A percentile compares a stretch with the other conserved stretches of the same genome.
Conservation (phyloP, 2,329 filamentous ascomycete species). For the Aspergillus novofumigatus region DNA sequence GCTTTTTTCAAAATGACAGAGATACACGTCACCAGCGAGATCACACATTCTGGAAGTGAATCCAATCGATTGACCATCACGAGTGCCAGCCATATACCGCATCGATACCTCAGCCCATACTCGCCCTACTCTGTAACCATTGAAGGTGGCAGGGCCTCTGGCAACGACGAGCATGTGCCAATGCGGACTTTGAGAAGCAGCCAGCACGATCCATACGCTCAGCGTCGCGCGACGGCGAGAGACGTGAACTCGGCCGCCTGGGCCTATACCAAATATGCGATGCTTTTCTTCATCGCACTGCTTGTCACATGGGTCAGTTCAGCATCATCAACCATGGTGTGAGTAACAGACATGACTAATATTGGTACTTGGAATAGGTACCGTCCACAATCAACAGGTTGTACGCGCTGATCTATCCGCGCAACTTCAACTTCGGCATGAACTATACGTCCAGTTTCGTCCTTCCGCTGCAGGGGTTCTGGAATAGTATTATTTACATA, state of each 20-base stretch:
- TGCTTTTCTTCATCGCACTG: slow-evolving; percentile 40
- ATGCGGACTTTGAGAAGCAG: slow-evolving; percentile 6
- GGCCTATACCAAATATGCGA: slow-evolving; percentile 37
- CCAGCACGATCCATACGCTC: slow-evolving; percentile 4
- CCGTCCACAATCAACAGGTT: slow-evolving; percentile 74
- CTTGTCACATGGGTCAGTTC: slow-evolving; percentile 39
- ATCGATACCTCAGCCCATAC: slow-evolving; percentile 6
- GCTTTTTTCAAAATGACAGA: slow-evolving; percentile 56
- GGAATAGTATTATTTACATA: slow-evolving; percentile 76
- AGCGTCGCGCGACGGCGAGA: slow-evolving; percentile 13
- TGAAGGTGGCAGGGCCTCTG: slow-evolving; percentile 18
- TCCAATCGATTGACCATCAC: background rate
- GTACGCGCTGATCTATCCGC: slow-evolving; percentile 60
- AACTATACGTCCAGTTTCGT: slow-evolving; percentile 70
- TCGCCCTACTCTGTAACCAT: slow-evolving; percentile 32
- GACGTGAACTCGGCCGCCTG: slow-evolving; percentile 36
- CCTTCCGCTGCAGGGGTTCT: slow-evolving; percentile 76
- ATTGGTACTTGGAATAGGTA: slow-evolving; percentile 35
- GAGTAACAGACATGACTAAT: background rate
- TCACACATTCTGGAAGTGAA: slow-evolving; percentile 17
- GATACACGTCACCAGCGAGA: slow-evolving; percentile 59
- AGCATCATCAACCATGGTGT: background rate
- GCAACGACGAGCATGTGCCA: background rate
- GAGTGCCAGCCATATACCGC: slow-evolving; percentile 6
- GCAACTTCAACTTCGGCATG: slow-evolving; percentile 53